These are phyloP conservation scores for Hypoxylon sp. DNA, from an alignment of 2,329 filamentous ascomycete species.

Conservation along the genomic window DNA sequence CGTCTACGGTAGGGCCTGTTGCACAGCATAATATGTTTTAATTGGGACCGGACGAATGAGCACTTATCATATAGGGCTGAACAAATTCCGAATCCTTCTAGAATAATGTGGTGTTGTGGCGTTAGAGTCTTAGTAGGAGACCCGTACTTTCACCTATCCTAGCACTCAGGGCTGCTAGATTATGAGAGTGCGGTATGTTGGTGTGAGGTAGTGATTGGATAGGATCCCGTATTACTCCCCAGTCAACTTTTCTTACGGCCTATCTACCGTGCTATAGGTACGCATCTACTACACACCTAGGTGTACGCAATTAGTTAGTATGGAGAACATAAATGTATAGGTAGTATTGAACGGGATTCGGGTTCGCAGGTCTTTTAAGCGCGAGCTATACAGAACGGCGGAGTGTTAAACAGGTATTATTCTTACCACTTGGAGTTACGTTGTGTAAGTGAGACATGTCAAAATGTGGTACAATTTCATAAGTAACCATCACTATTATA, in stretches of 20 bases:
- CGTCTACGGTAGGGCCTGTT: constrained; percentile 12
- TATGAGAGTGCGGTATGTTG: neutral
- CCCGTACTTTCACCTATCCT: constrained; percentile 1
- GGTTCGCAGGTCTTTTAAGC: neutral
- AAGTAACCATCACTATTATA: constrained; percentile 5
- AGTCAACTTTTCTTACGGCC: neutral
- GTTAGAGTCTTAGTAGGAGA: constrained; percentile 16
- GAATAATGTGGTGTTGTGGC: constrained; percentile 11
- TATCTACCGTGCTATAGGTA: neutral
- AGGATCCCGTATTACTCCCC: constrained; percentile 16
- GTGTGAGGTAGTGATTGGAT: constrained; percentile 11
- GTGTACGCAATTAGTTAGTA: neutral
- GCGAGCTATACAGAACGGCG: constrained; percentile 7
- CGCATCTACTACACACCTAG: constrained; percentile 1
- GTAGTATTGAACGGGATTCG: neutral
- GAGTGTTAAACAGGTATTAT: constrained; percentile 1
- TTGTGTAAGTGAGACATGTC: constrained; percentile 20
- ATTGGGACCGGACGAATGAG: constrained; percentile 18
- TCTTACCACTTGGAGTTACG: constrained; percentile 1
- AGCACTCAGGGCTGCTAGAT: constrained; percentile 9
- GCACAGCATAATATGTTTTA: constrained; percentile 14
- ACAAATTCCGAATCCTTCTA: constrained; percentile 7
- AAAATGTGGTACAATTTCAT: constrained; percentile 9
- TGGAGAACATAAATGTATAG: neutral
- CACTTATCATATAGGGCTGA: constrained; percentile 15